Evolutionary conservation across 805 yeast species (phyloP).

Genomic region (Candida cerambycidarum): DNA sequence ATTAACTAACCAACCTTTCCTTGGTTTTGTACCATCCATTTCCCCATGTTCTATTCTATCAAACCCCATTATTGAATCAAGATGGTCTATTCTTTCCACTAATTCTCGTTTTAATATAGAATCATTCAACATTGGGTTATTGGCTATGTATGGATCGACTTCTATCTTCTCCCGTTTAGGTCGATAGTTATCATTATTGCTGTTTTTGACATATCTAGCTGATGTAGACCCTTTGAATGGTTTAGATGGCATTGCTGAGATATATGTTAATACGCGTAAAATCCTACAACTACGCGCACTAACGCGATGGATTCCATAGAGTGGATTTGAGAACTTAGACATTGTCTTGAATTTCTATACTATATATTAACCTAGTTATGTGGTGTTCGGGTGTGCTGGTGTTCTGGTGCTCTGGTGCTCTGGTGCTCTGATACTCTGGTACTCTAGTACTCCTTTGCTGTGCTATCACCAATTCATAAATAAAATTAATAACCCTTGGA

Average conservation of each 20-base stretch:
- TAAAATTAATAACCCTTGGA: constrained; percentile 78
- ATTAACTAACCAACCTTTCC: constrained; percentile 88
- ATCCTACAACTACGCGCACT: too few species aligned
- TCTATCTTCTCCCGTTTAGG: constrained; percentile 15
- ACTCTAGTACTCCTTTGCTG: too few species aligned
- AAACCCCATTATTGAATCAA: constrained; percentile 88
- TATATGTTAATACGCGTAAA: too few species aligned
- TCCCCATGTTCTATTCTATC: constrained; percentile 75
- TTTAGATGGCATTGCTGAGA: constrained; percentile 4
- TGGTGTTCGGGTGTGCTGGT: too few species aligned
- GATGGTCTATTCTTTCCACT: constrained; percentile 58
- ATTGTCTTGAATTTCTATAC: too few species aligned
- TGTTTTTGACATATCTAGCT: constrained; percentile 53
- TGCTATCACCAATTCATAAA: constrained; percentile 46
- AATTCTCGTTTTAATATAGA: constrained; percentile 50
- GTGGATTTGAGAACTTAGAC: too few species aligned
- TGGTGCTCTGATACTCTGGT: too few species aligned
- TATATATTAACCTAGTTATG: too few species aligned
- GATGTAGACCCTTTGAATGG: constrained; percentile 48
- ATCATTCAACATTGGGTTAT: constrained; percentile 38
- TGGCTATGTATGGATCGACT: constrained; percentile 24
- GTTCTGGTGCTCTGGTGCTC: too few species aligned
- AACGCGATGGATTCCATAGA: background rate
- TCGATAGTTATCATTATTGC: constrained; percentile 10
- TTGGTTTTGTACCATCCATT: constrained; percentile 42